Conservation (phyloP, 768 basidiomycete species). For the Exidia glandulosa region DNA sequence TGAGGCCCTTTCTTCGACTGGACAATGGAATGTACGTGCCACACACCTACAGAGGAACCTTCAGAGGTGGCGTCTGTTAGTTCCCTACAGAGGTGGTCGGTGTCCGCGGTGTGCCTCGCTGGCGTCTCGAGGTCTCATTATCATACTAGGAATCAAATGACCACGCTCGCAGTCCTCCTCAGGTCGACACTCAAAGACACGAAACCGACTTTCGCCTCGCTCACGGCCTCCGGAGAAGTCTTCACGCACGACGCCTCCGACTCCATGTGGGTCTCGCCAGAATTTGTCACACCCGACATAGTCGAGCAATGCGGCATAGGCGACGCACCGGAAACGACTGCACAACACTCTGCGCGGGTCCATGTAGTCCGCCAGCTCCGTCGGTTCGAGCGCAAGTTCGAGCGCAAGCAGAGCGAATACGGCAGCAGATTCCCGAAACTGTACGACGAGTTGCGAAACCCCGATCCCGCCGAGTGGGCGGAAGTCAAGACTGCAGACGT, state of each 20-base stretch:
- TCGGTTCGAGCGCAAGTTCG: conserved; percentile 41
- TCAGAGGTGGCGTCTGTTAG: no score
- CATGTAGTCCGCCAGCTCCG: conserved; percentile 52
- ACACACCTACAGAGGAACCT: no score
- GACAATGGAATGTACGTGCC: no score
- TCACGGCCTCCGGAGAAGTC: conserved; percentile 37
- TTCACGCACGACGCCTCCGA: conserved; percentile 40
- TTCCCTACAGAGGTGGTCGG: no score
- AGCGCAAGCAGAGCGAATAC: conserved; percentile 35
- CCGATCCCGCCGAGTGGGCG: conserved; percentile 41
- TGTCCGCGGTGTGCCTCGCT: no score
- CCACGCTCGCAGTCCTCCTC: conserved; percentile 7
- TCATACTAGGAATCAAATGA: conserved; percentile 6
- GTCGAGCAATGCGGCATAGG: conserved; percentile 36
- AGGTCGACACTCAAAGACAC: background rate
- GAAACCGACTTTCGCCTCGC: conserved; percentile 11
- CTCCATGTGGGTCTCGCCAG: conserved; percentile 49
- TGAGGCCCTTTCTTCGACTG: no score
- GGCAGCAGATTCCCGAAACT: conserved; percentile 18
- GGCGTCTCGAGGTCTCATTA: no score
- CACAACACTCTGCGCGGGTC: conserved; percentile 48
- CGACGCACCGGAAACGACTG: conserved; percentile 16
- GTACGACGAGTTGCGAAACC: conserved; percentile 36
- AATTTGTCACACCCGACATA: conserved; percentile 37
- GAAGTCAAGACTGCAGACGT: conserved; percentile 39